These are phyloP conservation scores for Persicaria maculosa DNA, from an alignment of 148 eudicot species.

Conservation along the genomic window DNA sequence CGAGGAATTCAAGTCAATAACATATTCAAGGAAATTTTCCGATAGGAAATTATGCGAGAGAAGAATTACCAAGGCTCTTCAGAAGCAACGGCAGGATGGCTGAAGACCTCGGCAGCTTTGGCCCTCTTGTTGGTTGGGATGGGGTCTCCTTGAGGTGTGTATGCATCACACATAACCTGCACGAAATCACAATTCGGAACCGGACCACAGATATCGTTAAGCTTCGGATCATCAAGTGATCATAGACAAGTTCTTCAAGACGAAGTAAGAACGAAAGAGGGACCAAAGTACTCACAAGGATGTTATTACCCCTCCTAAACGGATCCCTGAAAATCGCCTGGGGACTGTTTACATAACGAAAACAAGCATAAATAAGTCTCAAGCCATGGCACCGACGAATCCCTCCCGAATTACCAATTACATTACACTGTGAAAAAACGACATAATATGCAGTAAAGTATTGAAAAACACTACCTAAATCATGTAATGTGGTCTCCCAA, in stretches of 20 bases:
- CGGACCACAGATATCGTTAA: background rate
- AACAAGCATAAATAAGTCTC: background rate
- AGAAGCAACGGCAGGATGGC: slow-evolving; percentile 39
- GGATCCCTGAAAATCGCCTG: slow-evolving; percentile 66
- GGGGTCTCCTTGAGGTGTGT: slow-evolving; percentile 53
- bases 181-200: background rate
- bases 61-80: slow-evolving; percentile 46
- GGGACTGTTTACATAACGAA: slow-evolving; percentile 34
- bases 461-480: background rate
- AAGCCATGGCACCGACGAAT: background rate
- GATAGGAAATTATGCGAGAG: background rate
- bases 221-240: background rate
- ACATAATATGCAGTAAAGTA: background rate
- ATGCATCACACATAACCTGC: slow-evolving; percentile 58
- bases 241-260: background rate
- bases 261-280: no score
- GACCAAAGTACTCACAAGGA: slow-evolving; percentile 46
- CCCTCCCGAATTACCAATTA: background rate
- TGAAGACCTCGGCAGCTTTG: slow-evolving; percentile 48
- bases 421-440: background rate
- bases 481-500: background rate
- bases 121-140: slow-evolving; percentile 51
- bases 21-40: background rate
- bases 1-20: background rate
- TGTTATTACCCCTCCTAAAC: slow-evolving; percentile 59